Conservation (phyloP, 306 rosid species). For the Cucumis hystrix region DNA sequence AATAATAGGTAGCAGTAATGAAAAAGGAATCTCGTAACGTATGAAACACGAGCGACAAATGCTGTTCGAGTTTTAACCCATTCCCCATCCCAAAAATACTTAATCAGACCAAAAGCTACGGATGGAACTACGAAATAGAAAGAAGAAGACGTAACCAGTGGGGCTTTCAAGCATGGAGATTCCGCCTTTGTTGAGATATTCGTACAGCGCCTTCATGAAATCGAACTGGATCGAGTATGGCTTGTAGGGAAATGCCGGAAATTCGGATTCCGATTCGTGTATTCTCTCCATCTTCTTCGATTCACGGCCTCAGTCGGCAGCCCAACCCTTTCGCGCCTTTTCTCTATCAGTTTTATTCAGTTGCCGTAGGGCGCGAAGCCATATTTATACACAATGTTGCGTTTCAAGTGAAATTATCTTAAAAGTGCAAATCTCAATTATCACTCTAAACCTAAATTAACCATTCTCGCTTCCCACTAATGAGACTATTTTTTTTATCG, state of each 20-base stretch:
- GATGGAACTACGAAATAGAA: background rate
- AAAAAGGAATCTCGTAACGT: background rate
- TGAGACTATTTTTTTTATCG: no score
- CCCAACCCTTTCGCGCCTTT: conserved; percentile 4
- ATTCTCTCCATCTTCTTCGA: conserved; percentile 12
- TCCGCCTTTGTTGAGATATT: conserved; percentile 61
- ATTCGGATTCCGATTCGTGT: conserved; percentile 17
- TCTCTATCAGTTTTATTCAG: background rate
- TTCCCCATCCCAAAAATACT: background rate
- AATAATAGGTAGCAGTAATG: background rate
- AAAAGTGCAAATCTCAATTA: no score
- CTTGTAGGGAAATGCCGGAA: conserved; percentile 61
- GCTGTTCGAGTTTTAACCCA: background rate
- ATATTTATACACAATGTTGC: background rate
- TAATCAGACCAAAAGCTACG: background rate
- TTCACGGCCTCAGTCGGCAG: conserved; percentile 7
- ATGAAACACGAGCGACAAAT: background rate
- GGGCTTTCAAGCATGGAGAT: conserved; percentile 91
- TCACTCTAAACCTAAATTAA: no score
- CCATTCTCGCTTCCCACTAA: no score
- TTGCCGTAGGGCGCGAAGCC: background rate
- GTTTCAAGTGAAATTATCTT: no score
- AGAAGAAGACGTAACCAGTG: conserved; percentile 40
- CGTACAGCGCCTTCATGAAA: conserved; percentile 74
- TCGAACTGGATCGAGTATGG: conserved; percentile 78